Conservation (phyloP, 2,329 filamentous ascomycete species). For the Aureobasidium sp. region DNA sequence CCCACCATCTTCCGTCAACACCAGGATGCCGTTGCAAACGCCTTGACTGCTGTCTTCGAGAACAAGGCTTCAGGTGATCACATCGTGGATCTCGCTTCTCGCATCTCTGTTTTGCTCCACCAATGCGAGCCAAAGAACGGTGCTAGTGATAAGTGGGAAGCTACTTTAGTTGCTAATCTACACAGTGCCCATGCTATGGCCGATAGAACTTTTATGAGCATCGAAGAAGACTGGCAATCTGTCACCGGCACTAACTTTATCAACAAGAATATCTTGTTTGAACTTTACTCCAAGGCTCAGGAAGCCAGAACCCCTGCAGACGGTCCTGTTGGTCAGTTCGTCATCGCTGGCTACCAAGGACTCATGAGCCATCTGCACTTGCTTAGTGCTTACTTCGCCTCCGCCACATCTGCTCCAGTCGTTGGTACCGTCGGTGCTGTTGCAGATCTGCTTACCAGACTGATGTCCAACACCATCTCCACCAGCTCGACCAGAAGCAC, state of each 20-base stretch:
- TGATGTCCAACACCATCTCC: conserved; percentile 56
- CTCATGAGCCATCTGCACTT: conserved; percentile 57
- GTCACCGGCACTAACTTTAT: conserved; percentile 23
- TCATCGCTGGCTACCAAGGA: conserved; percentile 63
- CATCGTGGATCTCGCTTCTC: conserved; percentile 3
- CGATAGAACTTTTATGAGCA: conserved; percentile 67
- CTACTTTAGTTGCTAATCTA: conserved; percentile 53
- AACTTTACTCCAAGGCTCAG: neutral
- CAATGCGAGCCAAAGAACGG: conserved; percentile 75
- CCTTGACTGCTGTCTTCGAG: conserved; percentile 48
- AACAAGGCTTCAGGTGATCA: neutral
- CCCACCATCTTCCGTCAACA: conserved; percentile 76
- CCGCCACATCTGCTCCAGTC: conserved; percentile 56
- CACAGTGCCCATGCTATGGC: conserved; percentile 60
- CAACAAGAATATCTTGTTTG: conserved; percentile 4
- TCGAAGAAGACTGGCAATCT: conserved; percentile 76
- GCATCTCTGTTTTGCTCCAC: conserved; percentile 53
- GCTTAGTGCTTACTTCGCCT: conserved; percentile 54
- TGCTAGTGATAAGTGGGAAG: conserved; percentile 69
- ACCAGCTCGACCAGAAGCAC: conserved; percentile 18
- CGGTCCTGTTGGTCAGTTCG: conserved; percentile 15
- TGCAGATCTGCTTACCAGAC: conserved; percentile 58
- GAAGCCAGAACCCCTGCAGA: neutral
- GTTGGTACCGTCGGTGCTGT: conserved; percentile 58
- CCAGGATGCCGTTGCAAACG: conserved; percentile 55